Percentiles rank a stretch among this genome's conserved stretches.
These are phyloP conservation scores for Neobulgaria alba DNA, from an alignment of 2,329 filamentous ascomycete genomes.

Conservation along the genomic window DNA sequence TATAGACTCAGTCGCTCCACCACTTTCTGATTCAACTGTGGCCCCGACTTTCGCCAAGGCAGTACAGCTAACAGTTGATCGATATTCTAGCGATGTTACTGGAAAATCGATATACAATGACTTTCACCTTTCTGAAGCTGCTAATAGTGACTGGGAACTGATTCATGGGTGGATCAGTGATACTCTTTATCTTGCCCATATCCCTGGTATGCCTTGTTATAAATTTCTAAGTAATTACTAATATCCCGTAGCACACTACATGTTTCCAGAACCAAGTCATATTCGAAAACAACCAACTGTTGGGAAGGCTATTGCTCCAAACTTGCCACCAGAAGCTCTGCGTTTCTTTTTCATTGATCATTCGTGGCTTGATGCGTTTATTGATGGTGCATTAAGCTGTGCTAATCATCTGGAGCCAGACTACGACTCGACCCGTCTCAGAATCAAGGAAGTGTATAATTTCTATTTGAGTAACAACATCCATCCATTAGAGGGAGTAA, in stretches of 20 bases:
- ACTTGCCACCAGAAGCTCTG: constrained; percentile 31
- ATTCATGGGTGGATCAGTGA: constrained; percentile 33
- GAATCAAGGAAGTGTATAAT: constrained; percentile 30
- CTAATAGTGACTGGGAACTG: constrained; percentile 30
- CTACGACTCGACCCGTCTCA: constrained; percentile 21
- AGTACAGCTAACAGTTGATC: background rate
- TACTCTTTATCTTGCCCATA: constrained; percentile 28
- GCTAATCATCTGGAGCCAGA: constrained; percentile 32
- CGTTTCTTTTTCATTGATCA: constrained; percentile 38
- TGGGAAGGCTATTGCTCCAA: background rate
- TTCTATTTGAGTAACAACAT: constrained; percentile 22
- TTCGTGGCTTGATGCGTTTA: constrained; percentile 34
- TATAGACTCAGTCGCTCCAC: constrained; percentile 1
- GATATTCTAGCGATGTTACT: constrained; percentile 1
- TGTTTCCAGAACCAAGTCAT: constrained; percentile 32
- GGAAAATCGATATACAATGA: constrained; percentile 5
- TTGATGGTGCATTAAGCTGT: constrained; percentile 37
- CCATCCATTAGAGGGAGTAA: background rate
- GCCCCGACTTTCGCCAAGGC: constrained; percentile 2
- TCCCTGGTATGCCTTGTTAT: too few relatives aligned
- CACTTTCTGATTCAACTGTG: constrained; percentile 1
- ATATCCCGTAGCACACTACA: constrained; percentile 34
- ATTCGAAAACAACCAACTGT: background rate
- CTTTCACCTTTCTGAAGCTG: constrained; percentile 1
- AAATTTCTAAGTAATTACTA: too few relatives aligned